A percentile compares a stretch with the other conserved stretches of the same genome.
Conservation (phyloP, 495 filamentous ascomycete genomes). For the Staphylotrichum tortipilum region DNA sequence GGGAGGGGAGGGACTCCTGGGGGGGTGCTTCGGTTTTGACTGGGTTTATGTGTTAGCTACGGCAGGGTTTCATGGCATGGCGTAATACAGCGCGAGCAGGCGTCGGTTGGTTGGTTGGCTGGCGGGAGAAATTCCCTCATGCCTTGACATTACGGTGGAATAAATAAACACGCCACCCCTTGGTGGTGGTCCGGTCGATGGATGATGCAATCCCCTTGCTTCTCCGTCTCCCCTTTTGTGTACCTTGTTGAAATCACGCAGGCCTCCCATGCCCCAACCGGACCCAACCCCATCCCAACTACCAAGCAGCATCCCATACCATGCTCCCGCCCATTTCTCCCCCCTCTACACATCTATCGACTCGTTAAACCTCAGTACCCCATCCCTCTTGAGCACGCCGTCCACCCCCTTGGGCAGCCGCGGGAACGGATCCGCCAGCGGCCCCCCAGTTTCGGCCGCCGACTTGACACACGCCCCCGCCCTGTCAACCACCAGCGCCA, state of each 20-base stretch:
- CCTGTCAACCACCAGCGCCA: constrained; percentile 87
- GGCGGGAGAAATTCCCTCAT: too few species aligned
- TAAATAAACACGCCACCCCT: neutral
- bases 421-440: constrained; percentile 35
- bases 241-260: neutral
- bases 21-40: neutral
- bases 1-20: neutral
- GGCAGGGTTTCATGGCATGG: neutral
- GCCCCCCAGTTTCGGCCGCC: constrained; percentile 8
- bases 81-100: too few species aligned
- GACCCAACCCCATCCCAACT: too few species aligned
- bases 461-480: constrained; percentile 40
- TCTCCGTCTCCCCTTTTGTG: neutral
- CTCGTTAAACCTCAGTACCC: constrained; percentile 85
- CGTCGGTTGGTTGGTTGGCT: too few species aligned
- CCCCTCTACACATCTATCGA: constrained; percentile 73
- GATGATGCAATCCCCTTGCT: neutral
- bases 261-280: neutral
- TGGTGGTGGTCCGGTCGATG: neutral
- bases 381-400: constrained; percentile 74
- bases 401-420: constrained; percentile 62
- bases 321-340: too few species aligned
- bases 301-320: too few species aligned
- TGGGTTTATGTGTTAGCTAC: too few species aligned
- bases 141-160: too few species aligned